Base-by-base conservation (phyloP, 148 eudicot species). In the Camellia lanceoleosa region DNA sequence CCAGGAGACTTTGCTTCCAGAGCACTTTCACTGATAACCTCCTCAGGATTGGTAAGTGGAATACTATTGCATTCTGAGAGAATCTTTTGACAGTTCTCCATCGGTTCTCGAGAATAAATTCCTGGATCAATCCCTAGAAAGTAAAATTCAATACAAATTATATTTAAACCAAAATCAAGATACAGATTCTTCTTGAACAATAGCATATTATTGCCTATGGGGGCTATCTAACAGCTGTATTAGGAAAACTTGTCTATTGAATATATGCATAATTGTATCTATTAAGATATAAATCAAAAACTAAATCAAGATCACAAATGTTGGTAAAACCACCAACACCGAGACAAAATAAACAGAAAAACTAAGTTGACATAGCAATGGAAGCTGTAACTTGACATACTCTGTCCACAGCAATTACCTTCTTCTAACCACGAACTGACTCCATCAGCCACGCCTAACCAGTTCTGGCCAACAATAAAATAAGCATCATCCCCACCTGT, bases 391-490 rank as follows among this genome's bases (percentile, higher is more conserved):
- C 23, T 68, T 41, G 7, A 68, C 30, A 68, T 11, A 15, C 41
- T 43, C 16, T 5, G 7, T 41, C 5, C 49, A 68, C 49, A 68
- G 41, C 15, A 9, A 42, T 76, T 81, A 94, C 98, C 98, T 88
- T 87, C 87, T 19, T 89, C 80, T 66, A 97, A 90, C 98, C 98
- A 94, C 80, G 87, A 89, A 73, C 89, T 83, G 68, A 91, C 92
- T 81, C 97, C 94, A 86, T 88, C 92, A 75, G 94, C 98, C 85
- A 94, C 94, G 72, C 96, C 96, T 69, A 92, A 75, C 94, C 96
- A 94, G 75, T 88, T 88, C 59, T 84, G 76, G 52, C 73, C 83
- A 71, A 86, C 76, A 60, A 91, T 77, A 83, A 92, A 91, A 81
- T 85, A 89, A 52, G 92, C 91, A 88, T 91, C 98, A 84, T 85